These are phyloP conservation scores for Xylariaceae sp. DNA, from an alignment of 2,329 filamentous ascomycete genomes.

Conservation along the genomic window DNA sequence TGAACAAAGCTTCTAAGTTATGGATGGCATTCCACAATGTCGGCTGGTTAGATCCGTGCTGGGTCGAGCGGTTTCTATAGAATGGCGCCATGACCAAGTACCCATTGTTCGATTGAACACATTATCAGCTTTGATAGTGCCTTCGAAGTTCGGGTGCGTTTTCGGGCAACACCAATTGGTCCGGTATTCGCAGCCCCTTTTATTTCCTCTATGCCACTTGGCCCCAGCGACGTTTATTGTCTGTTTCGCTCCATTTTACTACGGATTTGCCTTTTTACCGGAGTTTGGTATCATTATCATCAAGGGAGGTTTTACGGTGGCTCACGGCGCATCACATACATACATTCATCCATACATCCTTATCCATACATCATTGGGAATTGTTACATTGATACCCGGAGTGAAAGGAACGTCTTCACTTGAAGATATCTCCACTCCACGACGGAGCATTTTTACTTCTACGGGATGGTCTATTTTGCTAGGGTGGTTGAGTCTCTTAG, in stretches of 20 bases:
- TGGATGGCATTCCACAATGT: constrained; percentile 86
- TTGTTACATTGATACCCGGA: constrained; percentile 32
- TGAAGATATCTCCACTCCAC: constrained; percentile 30
- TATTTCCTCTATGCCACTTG: constrained; percentile 8
- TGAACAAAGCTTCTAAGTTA: constrained; percentile 92
- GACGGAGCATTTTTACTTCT: constrained; percentile 16
- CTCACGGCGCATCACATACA: constrained; percentile 14
- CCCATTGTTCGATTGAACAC: constrained; percentile 18
- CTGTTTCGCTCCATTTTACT: background rate
- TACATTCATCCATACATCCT: too few species aligned
- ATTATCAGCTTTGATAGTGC: background rate
- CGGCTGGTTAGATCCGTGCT: constrained; percentile 65
- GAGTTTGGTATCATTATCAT: constrained; percentile 13
- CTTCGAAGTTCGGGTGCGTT: background rate
- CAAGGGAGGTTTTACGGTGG: too few species aligned
- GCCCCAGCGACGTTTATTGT: constrained; percentile 2
- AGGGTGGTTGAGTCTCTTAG: constrained; percentile 9
- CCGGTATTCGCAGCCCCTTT: constrained; percentile 15
- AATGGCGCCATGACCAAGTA: background rate
- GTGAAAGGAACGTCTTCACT: constrained; percentile 22
- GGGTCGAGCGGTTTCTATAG: constrained; percentile 36
- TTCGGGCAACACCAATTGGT: constrained; percentile 11
- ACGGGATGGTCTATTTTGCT: constrained; percentile 9
- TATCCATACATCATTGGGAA: constrained; percentile 30
- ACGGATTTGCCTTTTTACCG: constrained; percentile 1